Evolutionary conservation across 2,329 filamentous ascomycete genomes (phyloP), one percentile per base, ranked within the genome.

Genomic region (Colletotrichum lentis): DNA sequence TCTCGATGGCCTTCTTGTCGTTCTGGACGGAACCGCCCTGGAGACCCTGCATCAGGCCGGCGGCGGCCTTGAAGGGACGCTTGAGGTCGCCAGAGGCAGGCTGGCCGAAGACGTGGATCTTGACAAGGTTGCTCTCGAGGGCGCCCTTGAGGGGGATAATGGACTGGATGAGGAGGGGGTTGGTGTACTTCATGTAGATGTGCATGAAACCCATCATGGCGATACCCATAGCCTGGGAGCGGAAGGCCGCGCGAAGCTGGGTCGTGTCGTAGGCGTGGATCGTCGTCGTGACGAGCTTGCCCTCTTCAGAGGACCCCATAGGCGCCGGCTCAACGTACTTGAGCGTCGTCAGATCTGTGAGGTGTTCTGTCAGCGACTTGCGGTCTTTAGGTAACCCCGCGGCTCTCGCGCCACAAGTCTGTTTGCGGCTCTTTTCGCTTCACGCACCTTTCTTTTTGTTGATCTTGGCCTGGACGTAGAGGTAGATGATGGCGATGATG

Each of bases 161-260:
- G 80, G 92, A 96, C 88, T 99, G 96, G 84, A 99, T 97, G 76
- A 97, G 85, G 59, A 99, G 92, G 49, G 96, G 96, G 89, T 98
- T 99, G 84, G 94, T 98, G 90, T 98, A 99, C 81, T 97, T 94
- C 87, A 99, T 92, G 90, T 98, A 99, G 70, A 99, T 73, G 84
- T 99, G 96, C 95, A 99, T 98, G 77, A 97, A 92, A 70, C 82
- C 89, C 95, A 99, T 98, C 94, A 99, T 99, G 80, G 88, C 94
- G 67, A 99, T 86, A 69, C 96, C 96, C 92, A 97, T 98, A 76
- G 96, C 83, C 84, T 98, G 95, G 72, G 90, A 88, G 81, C 96
- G 96, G 87, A 95, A 93, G 73, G 93, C 86, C 72, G 88, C 85
- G 82, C 91, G 91, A 78, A 98, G 87, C 84, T 98, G 95, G 75